Conservation (phyloP, 2,329 filamentous ascomycete genomes). For the Diaporthe batatas region DNA sequence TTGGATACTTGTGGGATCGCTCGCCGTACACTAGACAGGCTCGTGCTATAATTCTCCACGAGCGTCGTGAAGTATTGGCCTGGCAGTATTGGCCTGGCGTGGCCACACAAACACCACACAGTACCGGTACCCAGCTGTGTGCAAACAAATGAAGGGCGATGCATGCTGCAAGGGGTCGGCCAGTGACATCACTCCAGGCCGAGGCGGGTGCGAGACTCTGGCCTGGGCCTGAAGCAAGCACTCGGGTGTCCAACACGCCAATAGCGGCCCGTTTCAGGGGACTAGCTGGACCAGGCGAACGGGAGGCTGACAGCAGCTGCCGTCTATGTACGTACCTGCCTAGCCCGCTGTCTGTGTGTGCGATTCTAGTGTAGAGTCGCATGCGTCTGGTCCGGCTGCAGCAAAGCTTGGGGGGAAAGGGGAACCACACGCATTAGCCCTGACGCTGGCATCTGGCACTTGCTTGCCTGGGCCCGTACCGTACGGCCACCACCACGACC, state of each 20-base stretch:
- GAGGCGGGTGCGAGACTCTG: constrained; percentile 3
- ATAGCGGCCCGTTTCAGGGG: constrained; percentile 30
- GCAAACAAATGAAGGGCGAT: constrained; percentile 9
- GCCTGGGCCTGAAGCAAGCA: constrained; percentile 26
- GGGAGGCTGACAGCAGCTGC: constrained; percentile 29
- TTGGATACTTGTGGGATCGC: neutral
- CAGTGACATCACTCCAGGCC: constrained; percentile 16
- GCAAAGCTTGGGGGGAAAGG: constrained; percentile 26
- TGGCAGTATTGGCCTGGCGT: neutral
- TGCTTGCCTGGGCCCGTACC: constrained; percentile 10
- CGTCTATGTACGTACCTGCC: neutral
- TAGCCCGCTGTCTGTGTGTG: neutral
- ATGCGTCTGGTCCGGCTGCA: constrained; percentile 6
- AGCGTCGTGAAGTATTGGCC: neutral
- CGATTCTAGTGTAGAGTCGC: too few relatives aligned
- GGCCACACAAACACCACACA: neutral
- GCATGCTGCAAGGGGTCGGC: neutral
- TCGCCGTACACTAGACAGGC: neutral
- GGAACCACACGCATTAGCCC: constrained; percentile 18
- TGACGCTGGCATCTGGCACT: constrained; percentile 11
- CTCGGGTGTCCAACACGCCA: constrained; percentile 16
- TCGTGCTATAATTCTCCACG: neutral
- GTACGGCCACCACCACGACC: constrained; percentile 3
- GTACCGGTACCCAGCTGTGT: neutral
- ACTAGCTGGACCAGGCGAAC: neutral